phyloP scores from a whole-genome alignment of 768 basidiomycete species.

The Lyophyllum shimeji region DNA sequence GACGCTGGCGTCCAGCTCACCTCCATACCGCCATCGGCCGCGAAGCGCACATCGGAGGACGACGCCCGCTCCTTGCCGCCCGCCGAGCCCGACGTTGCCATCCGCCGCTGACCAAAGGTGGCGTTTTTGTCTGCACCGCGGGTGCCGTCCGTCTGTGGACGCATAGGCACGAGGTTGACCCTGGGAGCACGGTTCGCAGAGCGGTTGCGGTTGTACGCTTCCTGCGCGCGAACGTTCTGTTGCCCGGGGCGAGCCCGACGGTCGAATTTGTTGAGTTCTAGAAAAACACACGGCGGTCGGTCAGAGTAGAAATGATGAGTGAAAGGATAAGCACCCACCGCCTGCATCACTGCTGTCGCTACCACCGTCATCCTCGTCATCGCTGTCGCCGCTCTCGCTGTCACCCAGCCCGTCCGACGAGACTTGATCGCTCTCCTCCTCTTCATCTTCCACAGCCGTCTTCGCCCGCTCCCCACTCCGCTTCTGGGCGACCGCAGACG shows the following conservation, averaged over 20 bases:
- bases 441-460: slow-evolving; percentile 88
- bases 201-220: slow-evolving; percentile 46
- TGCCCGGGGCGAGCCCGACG: slow-evolving; percentile 50
- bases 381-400: slow-evolving; percentile 40
- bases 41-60: slow-evolving; percentile 21
- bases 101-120: slow-evolving; percentile 72
- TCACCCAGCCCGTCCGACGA: slow-evolving; percentile 58
- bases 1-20: slow-evolving; percentile 77
- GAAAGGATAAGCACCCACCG: slow-evolving; percentile 33
- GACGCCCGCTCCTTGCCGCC: slow-evolving; percentile 12
- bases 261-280: slow-evolving; percentile 53
- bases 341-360: slow-evolving; percentile 59
- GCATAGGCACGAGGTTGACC: slow-evolving; percentile 68
- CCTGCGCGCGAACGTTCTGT: slow-evolving; percentile 45
- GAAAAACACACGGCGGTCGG: slow-evolving; percentile 4
- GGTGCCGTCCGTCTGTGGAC: slow-evolving; percentile 35
- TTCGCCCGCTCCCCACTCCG: slow-evolving; percentile 42
- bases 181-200: slow-evolving; percentile 32
- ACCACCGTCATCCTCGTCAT: slow-evolving; percentile 40
- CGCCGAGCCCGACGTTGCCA: slow-evolving; percentile 14
- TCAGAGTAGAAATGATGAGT: not conserved
- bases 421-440: slow-evolving; percentile 77
- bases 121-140: slow-evolving; percentile 45
- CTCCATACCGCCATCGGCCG: slow-evolving; percentile 72
- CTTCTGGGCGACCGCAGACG: slow-evolving; percentile 69